phyloP scores from a whole-genome alignment of 495 filamentous ascomycete species.

The Hyaloscypha finlandica region DNA sequence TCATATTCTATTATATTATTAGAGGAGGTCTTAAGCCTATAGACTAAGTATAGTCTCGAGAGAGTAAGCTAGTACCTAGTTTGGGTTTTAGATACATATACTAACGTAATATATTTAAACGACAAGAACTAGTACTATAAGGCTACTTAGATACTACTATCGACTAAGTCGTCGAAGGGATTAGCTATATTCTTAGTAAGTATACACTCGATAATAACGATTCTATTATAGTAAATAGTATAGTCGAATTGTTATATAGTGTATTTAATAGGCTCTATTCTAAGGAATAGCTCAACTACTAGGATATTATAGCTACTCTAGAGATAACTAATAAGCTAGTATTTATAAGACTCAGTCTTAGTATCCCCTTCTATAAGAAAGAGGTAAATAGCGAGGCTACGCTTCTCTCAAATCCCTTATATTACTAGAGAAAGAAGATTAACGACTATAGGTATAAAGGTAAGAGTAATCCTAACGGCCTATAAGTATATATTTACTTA shows the following conservation, averaged over 20 bases:
- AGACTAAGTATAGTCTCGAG: slow-evolving; percentile 19
- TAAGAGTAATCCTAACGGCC: slow-evolving; percentile 17
- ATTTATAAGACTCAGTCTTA: slow-evolving; percentile 21
- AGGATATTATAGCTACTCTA: slow-evolving; percentile 21
- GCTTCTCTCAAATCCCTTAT: slow-evolving; percentile 20
- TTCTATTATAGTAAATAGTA: slow-evolving; percentile 24
- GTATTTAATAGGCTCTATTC: slow-evolving; percentile 22
- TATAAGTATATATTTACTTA: slow-evolving; percentile 4
- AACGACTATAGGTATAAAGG: slow-evolving; percentile 21
- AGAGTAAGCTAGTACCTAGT: slow-evolving; percentile 23
- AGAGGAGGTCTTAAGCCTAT: slow-evolving; percentile 21
- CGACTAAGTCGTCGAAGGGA: slow-evolving; percentile 20
- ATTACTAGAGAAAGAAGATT: slow-evolving; percentile 25
- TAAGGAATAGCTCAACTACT: slow-evolving; percentile 24
- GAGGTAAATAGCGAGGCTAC: slow-evolving; percentile 17
- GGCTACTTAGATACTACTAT: slow-evolving; percentile 18
- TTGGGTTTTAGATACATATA: slow-evolving; percentile 13
- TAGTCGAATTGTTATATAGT: slow-evolving; percentile 17
- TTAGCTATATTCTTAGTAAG: slow-evolving; percentile 20
- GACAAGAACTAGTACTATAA: slow-evolving; percentile 21
- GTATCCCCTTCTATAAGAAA: slow-evolving; percentile 22
- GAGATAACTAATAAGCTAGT: slow-evolving; percentile 27
- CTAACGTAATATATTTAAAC: slow-evolving; percentile 3
- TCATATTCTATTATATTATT: slow-evolving; percentile 23
- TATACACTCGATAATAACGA: slow-evolving; percentile 16